Conservation (phyloP, 75 land plant genomes). For the Chamaecyparis obtusa region DNA sequence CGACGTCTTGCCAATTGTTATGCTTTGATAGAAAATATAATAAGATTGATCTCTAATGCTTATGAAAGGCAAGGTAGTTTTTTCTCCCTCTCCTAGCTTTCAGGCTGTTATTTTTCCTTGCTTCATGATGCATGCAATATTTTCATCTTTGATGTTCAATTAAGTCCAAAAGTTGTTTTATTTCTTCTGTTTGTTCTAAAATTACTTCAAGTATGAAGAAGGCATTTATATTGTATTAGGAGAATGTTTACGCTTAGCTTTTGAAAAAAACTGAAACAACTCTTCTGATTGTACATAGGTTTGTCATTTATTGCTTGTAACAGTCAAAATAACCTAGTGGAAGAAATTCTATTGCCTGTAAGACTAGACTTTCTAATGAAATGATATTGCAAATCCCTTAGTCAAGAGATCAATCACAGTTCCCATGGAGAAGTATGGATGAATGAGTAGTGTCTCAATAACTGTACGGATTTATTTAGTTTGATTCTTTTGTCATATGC, state of each 20-base stretch:
- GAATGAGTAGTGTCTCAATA: too few relatives aligned
- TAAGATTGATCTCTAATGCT: conserved; percentile 47
- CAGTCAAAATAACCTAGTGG: not conserved
- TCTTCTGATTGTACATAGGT: not conserved
- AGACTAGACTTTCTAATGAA: not conserved
- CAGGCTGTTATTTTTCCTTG: not conserved
- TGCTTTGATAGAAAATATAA: conserved; percentile 61
- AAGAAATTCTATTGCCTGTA: not conserved
- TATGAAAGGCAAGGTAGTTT: conserved; percentile 36
- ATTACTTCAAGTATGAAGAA: not conserved
- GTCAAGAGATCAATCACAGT: not conserved
- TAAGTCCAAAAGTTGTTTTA: not conserved
- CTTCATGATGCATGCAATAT: conserved; percentile 2
- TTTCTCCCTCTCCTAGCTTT: not conserved
- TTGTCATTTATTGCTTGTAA: not conserved
- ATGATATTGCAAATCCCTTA: not conserved
- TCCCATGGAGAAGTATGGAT: not conserved
- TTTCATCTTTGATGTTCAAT: not conserved
- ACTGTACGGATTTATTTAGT: not conserved
- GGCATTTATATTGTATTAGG: not conserved
- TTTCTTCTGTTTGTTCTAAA: not conserved
- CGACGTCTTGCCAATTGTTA: conserved; percentile 39
- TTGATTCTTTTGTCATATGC: not conserved
- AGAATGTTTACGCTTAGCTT: not conserved
- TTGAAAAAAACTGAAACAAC: not conserved